Base-by-base conservation (phyloP, 2,329 filamentous ascomycete species). In the Fusarium pseudograminearum region DNA sequence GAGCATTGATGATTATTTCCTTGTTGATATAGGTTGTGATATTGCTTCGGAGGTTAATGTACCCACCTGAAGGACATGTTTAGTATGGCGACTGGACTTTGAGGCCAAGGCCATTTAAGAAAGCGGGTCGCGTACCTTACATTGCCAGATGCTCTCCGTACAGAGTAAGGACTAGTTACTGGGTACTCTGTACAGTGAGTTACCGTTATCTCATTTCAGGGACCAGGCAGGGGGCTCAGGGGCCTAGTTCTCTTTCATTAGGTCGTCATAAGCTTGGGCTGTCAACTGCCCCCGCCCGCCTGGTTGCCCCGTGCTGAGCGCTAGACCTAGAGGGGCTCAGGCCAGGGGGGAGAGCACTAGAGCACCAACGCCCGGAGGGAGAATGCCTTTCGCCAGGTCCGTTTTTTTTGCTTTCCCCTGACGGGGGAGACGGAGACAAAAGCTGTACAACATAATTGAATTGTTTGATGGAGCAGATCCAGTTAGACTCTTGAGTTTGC, bases 341-440 rank as follows among this genome's bases (percentile, higher is more conserved):
- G 46, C 67, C 58, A 67, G 67, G 67, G 67, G 62, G 53, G 59
- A 33, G 22, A 28, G 47, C 26, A 28, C 9, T 28, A 28, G 26
- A 28, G 26, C 26, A 28, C 26, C 26, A 45, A n/a, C 42, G 42
- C 44, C 30, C 52, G 42, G 24, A 61, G 31, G 42, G 26, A 61
- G 31, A 47, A 44, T 40, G 59, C 63, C 63, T 60, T 53, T 50
- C 46, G 57, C 57, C 52, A 38, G 61, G 34, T 38, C 42, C 45
- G 61, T 62, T 64, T 50, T 54, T 67, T 57, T 72, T 52, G 50
- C 57, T 67, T 71, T 63, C 72, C 72, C 72, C 72, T 74, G 72
- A 74, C 72, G 68, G 72, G 72, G 72, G 71, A 56, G 54, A 66
- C 45, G 56, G 28, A 26, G 46, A 65, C 45, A 53, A 30, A 55